Conservation (phyloP, 352 stramenopile species). For the Globisporangium canariense region DNA sequence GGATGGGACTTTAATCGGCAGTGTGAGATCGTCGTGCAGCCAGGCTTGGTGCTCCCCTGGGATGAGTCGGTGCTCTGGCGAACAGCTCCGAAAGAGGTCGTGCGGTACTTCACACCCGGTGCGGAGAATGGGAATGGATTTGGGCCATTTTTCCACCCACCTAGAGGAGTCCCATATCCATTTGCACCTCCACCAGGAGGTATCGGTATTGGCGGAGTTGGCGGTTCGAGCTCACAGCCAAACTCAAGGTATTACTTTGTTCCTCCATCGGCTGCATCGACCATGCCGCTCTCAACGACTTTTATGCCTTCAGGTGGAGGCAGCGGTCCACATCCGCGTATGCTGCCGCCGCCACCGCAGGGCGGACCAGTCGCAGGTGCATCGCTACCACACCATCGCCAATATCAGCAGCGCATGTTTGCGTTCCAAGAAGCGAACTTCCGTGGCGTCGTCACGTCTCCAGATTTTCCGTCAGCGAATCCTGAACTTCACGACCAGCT, state of each 20-base stretch:
- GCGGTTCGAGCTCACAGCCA: constrained; percentile 2
- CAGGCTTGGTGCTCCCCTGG: constrained; percentile 29
- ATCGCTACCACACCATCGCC: neutral
- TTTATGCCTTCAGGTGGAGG: constrained; percentile 1
- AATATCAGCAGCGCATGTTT: constrained; percentile 4
- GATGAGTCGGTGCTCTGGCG: constrained; percentile 52
- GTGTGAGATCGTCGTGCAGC: constrained; percentile 32
- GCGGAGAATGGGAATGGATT: constrained; percentile 24
- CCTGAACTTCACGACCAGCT: constrained; percentile 1
- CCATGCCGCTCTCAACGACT: neutral
- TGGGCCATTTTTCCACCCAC: constrained; percentile 22
- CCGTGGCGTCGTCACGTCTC: constrained; percentile 11
- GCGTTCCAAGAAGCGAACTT: constrained; percentile 11
- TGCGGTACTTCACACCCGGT: constrained; percentile 59
- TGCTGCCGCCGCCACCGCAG: constrained; percentile 7
- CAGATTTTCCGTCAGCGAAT: neutral
- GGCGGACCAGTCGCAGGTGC: neutral
- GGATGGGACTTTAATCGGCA: constrained; percentile 74
- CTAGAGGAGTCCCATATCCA: constrained; percentile 4
- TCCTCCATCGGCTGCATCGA: neutral
- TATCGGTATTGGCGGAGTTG: neutral
- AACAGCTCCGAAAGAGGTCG: constrained; percentile 67
- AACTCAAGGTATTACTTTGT: constrained; percentile 54
- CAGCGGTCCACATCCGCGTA: neutral
- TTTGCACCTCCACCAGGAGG: constrained; percentile 10